phyloP scores from a whole-genome alignment of 1,284 basidiomycete genomes.

The Taiwanofungus camphoratus region DNA sequence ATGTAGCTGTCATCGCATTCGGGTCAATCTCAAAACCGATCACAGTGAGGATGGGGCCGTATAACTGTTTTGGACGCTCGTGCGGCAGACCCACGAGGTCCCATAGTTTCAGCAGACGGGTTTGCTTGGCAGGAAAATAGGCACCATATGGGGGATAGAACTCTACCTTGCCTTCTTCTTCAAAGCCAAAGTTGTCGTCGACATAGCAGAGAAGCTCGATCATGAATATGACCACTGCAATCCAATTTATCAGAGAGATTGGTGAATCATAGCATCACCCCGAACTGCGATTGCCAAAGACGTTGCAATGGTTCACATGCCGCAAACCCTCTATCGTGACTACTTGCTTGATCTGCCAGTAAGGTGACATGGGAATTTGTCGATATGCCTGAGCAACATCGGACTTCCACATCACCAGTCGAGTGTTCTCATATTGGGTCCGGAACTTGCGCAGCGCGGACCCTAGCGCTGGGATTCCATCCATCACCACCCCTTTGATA shows the following conservation, averaged over 20 bases:
- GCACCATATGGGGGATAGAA: slow-evolving; percentile 29
- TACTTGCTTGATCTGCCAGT: slow-evolving; percentile 41
- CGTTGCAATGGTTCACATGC: slow-evolving; percentile 28
- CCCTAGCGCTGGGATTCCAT: slow-evolving; percentile 18
- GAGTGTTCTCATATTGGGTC: slow-evolving; percentile 22
- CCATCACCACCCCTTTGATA: slow-evolving; percentile 6
- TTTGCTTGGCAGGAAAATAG: slow-evolving; percentile 28
- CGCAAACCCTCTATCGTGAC: slow-evolving; percentile 21
- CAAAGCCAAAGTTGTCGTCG: slow-evolving; percentile 32
- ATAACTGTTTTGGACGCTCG: slow-evolving; percentile 33
- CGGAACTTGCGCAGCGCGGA: slow-evolving; percentile 28
- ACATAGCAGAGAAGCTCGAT: slow-evolving; percentile 29
- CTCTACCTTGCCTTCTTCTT: slow-evolving; percentile 11
- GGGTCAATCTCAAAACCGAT: slow-evolving; percentile 34
- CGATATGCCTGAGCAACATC: slow-evolving; percentile 31
- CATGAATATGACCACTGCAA: slow-evolving; percentile 17
- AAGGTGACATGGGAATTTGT: slow-evolving; percentile 30
- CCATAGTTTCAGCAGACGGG: slow-evolving; percentile 30
- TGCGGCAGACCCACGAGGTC: slow-evolving; percentile 36
- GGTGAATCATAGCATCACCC: slow-evolving; percentile 27
- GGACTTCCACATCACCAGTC: neutral
- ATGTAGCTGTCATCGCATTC: slow-evolving; percentile 24
- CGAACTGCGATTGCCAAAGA: slow-evolving; percentile 28
- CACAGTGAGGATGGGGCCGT: slow-evolving; percentile 25
- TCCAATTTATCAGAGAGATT: slow-evolving; percentile 31